These are phyloP conservation scores for Erodium texanum DNA, from an alignment of 441 rosid species.

Conservation along the genomic window DNA sequence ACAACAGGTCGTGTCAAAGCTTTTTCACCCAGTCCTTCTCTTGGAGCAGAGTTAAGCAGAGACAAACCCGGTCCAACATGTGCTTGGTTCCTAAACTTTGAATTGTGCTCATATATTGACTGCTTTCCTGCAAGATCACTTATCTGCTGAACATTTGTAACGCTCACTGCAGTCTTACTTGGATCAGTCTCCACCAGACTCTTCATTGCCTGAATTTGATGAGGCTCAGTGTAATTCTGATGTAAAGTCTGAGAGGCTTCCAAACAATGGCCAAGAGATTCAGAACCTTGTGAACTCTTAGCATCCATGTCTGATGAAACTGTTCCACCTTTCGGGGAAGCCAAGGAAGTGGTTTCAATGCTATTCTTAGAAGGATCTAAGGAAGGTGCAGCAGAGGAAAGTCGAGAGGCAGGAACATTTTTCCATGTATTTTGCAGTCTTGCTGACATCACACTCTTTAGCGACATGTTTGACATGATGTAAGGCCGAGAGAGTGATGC, in stretches of 20 bases:
- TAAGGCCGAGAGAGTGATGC: slow-evolving; percentile 31
- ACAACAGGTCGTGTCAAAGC: slow-evolving; percentile 25
- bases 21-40: slow-evolving; percentile 23
- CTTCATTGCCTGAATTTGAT: slow-evolving; percentile 42
- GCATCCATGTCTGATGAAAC: slow-evolving; percentile 30
- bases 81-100: too few species aligned
- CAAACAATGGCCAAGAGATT: slow-evolving; percentile 45
- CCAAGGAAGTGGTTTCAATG: slow-evolving; percentile 29
- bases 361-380: slow-evolving; percentile 26
- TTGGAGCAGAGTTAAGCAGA: slow-evolving; percentile 21
- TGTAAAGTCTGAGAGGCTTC: slow-evolving; percentile 29
- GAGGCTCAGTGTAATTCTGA: slow-evolving; percentile 38
- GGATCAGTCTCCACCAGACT: slow-evolving; percentile 35
- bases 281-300: slow-evolving; percentile 20
- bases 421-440: slow-evolving; percentile 32
- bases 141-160: too few species aligned
- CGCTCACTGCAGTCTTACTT: slow-evolving; percentile 36
- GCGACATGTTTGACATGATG: slow-evolving; percentile 30
- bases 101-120: slow-evolving; percentile 12
- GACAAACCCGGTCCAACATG: slow-evolving; percentile 21
- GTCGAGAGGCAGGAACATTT: slow-evolving; percentile 32
- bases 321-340: slow-evolving; percentile 27
- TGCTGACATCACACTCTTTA: slow-evolving; percentile 31
- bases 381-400: slow-evolving; percentile 28
- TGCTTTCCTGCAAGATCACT: too few species aligned